Evolutionary conservation across 306 rosid genomes (phyloP).

Genomic region (Cicer chorassanicum): DNA sequence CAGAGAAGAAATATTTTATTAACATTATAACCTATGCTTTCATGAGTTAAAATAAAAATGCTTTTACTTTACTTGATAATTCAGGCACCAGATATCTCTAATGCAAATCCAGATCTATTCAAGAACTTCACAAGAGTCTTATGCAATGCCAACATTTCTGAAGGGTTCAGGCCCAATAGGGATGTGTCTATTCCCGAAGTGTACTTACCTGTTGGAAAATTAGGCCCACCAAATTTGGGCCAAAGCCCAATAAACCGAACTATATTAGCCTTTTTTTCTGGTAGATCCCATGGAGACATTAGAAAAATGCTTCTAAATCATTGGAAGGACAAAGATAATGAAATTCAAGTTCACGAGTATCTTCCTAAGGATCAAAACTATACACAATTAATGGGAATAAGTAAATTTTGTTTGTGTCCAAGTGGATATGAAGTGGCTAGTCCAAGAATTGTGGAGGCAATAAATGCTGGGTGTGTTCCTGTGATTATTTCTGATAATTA

Average conservation of each 20-base stretch:
- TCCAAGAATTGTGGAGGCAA: slow-evolving; percentile 80
- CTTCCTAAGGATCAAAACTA: slow-evolving; percentile 60
- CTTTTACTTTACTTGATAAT: slow-evolving; percentile 35
- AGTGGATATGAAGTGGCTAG: slow-evolving; percentile 88
- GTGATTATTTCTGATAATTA: slow-evolving; percentile 66
- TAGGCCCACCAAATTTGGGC: slow-evolving; percentile 53
- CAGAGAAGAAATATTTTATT: slow-evolving; percentile 1
- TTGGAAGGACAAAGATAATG: slow-evolving; percentile 72
- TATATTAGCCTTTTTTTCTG: slow-evolving; percentile 68
- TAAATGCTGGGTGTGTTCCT: slow-evolving; percentile 72
- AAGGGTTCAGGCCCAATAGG: slow-evolving; percentile 66
- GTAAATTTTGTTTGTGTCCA: slow-evolving; percentile 82
- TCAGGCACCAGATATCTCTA: slow-evolving; percentile 69
- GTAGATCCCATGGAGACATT: slow-evolving; percentile 66
- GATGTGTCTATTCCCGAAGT: slow-evolving; percentile 74
- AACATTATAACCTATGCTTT: slow-evolving; percentile 4
- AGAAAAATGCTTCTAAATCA: slow-evolving; percentile 47
- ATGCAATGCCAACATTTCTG: slow-evolving; percentile 75
- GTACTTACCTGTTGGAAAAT: slow-evolving; percentile 51
- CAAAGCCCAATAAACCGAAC: slow-evolving; percentile 54
- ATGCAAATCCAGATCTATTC: slow-evolving; percentile 55
- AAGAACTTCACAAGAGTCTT: slow-evolving; percentile 61
- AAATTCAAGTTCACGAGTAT: slow-evolving; percentile 69
- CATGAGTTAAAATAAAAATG: not conserved
- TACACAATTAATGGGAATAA: slow-evolving; percentile 57